phyloP scores from a whole-genome alignment of 306 rosid species.

The Pyrus pyrifolia region DNA sequence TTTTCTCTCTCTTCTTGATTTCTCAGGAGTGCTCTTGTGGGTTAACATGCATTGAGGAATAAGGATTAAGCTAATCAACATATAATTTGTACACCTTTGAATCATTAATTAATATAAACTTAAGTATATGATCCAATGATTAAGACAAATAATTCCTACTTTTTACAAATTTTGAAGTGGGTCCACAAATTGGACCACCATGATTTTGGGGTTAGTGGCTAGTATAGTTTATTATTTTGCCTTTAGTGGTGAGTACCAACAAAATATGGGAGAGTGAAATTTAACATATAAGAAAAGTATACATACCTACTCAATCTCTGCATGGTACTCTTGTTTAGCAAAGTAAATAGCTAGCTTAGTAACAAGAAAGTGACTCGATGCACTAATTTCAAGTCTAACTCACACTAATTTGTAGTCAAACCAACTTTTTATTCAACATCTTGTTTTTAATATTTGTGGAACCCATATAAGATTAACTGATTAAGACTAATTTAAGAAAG shows the following conservation, averaged over 20 bases:
- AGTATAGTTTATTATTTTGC: not conserved
- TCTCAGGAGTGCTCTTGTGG: no score
- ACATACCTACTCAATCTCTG: not conserved
- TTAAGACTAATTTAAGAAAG: no score
- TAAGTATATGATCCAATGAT: not conserved
- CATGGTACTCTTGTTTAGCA: not conserved
- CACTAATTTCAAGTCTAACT: no score
- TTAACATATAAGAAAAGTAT: not conserved
- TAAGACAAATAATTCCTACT: not conserved
- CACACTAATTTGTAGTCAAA: not conserved
- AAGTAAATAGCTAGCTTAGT: not conserved
- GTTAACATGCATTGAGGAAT: not conserved
- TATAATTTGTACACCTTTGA: not conserved
- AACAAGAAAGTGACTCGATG: not conserved
- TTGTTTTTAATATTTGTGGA: no score
- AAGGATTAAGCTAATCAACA: not conserved
- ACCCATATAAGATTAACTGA: no score
- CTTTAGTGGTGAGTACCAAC: not conserved
- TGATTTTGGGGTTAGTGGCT: conserved; percentile 9
- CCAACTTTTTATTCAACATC: not conserved
- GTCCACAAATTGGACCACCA: conserved; percentile 8
- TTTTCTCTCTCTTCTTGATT: no score
- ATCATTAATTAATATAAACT: not conserved
- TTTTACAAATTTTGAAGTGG: conserved; percentile 3
- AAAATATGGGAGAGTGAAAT: not conserved